These are phyloP conservation scores for Tricholomella constricta DNA, from an alignment of 768 basidiomycete genomes.

Conservation along the genomic window DNA sequence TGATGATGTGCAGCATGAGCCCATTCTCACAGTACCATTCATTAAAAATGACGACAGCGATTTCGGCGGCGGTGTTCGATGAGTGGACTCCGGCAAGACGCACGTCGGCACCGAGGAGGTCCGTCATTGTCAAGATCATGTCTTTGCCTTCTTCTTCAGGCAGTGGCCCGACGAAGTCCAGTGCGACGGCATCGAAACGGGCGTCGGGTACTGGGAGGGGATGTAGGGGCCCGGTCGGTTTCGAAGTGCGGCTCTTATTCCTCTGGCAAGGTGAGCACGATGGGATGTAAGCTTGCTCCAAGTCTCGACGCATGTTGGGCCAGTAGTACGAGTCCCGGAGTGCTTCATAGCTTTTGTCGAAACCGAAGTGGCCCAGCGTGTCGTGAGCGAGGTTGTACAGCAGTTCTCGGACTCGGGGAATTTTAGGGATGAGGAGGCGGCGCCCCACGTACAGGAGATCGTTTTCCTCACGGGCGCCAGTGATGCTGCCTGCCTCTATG, in stretches of 20 bases:
- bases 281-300: too few species aligned
- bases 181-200: conserved; percentile 24
- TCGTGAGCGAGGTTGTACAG: conserved; percentile 33
- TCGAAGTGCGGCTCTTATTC: conserved; percentile 29
- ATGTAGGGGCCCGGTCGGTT: conserved; percentile 28
- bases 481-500: neutral
- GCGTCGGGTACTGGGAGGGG: conserved; percentile 25
- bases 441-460: conserved; percentile 28
- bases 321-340: conserved; percentile 30
- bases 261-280: conserved; percentile 14
- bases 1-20: conserved; percentile 28
- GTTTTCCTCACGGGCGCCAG: neutral
- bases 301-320: conserved; percentile 32
- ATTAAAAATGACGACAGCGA: conserved; percentile 28
- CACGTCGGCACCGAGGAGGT: conserved; percentile 25
- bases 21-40: conserved; percentile 36
- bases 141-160: conserved; percentile 28
- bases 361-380: too few species aligned
- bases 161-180: conserved; percentile 35
- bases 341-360: conserved; percentile 29
- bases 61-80: conserved; percentile 15
- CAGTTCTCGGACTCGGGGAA: conserved; percentile 19
- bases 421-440: too few species aligned
- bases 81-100: conserved; percentile 9
- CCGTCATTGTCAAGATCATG: conserved; percentile 26